phyloP scores from a whole-genome alignment of 352 stramenopile genomes.

The Phytophthora macrochlamydospora region DNA sequence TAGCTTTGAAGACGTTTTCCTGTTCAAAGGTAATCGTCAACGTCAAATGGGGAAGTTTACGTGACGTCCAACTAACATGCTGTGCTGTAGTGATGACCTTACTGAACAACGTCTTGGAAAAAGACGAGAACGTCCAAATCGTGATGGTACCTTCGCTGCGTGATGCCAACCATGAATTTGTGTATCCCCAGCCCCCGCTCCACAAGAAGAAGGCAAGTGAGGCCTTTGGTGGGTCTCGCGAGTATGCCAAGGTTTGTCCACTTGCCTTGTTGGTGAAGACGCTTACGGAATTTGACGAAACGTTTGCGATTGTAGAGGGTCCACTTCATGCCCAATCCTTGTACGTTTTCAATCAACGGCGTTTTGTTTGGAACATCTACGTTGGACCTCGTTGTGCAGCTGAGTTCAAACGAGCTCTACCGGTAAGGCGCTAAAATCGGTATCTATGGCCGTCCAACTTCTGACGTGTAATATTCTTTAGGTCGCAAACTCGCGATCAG shows the following conservation, averaged over 20 bases:
- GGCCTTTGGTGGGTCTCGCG: conserved; percentile 49
- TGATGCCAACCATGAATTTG: conserved; percentile 95
- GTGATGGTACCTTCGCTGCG: conserved; percentile 96
- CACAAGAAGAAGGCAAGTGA: conserved; percentile 84
- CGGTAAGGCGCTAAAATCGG: conserved; percentile 28
- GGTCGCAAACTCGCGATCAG: conserved; percentile 57
- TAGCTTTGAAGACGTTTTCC: conserved; percentile 85
- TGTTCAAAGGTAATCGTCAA: conserved; percentile 71
- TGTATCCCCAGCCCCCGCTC: conserved; percentile 95
- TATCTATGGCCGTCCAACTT: too few relatives aligned
- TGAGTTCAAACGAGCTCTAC: conserved; percentile 84
- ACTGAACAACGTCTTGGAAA: conserved; percentile 66
- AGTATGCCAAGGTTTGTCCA: conserved; percentile 63
- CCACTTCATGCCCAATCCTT: conserved; percentile 96
- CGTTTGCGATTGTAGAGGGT: conserved; percentile 64
- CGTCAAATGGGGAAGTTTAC: background rate
- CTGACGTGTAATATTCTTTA: conserved; percentile 8
- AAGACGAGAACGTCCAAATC: conserved; percentile 75
- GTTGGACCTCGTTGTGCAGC: conserved; percentile 91
- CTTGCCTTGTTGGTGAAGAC: background rate
- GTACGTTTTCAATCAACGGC: conserved; percentile 95
- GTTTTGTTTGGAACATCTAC: conserved; percentile 93
- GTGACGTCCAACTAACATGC: background rate
- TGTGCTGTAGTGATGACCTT: conserved; percentile 66
- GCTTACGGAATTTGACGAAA: background rate